Conservation (phyloP, 2,329 filamentous ascomycete genomes). For the Purpureocillium lavendulum region DNA sequence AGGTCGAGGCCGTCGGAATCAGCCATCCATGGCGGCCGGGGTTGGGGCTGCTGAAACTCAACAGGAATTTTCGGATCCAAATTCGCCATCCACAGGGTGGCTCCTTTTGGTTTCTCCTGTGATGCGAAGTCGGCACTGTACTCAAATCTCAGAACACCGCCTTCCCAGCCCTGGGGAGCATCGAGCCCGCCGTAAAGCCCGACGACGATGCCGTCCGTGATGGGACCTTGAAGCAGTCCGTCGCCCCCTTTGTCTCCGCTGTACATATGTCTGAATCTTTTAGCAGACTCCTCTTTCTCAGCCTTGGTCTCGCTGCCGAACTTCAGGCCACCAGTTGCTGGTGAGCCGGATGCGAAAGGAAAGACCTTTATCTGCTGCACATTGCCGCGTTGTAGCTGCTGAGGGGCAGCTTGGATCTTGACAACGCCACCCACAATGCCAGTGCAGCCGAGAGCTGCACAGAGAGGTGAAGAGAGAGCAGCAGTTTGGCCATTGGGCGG, state of each 20-base stretch:
- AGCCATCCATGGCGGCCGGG: slow-evolving; percentile 50
- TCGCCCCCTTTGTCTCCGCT: slow-evolving; percentile 43
- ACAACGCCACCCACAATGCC: slow-evolving; percentile 79
- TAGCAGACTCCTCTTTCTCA: slow-evolving; percentile 68
- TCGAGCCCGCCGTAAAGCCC: slow-evolving; percentile 46
- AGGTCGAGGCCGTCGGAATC: slow-evolving; percentile 41
- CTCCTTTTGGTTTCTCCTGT: slow-evolving; percentile 36
- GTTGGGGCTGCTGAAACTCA: slow-evolving; percentile 67
- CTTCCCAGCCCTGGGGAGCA: slow-evolving; percentile 61
- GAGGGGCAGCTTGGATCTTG: slow-evolving; percentile 74
- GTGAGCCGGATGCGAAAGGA: slow-evolving; percentile 60
- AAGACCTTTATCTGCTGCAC: slow-evolving; percentile 66
- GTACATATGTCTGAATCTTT: slow-evolving; percentile 65
- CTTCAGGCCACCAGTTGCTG: slow-evolving; percentile 58
- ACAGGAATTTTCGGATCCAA: slow-evolving; percentile 66
- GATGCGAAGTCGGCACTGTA: slow-evolving; percentile 20
- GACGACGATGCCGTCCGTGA: slow-evolving; percentile 83
- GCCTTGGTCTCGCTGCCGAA: slow-evolving; percentile 84
- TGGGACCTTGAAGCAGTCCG: slow-evolving; percentile 68
- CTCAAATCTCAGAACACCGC: slow-evolving; percentile 76
- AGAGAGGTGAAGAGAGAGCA: slow-evolving; percentile 71
- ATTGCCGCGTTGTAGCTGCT: slow-evolving; percentile 57
- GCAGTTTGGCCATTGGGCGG: slow-evolving; percentile 74
- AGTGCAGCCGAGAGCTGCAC: slow-evolving; percentile 60
- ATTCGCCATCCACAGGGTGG: slow-evolving; percentile 64